Evolutionary conservation across 768 basidiomycete species (phyloP).

Genomic region (Agaricus sinodeliciosus): DNA sequence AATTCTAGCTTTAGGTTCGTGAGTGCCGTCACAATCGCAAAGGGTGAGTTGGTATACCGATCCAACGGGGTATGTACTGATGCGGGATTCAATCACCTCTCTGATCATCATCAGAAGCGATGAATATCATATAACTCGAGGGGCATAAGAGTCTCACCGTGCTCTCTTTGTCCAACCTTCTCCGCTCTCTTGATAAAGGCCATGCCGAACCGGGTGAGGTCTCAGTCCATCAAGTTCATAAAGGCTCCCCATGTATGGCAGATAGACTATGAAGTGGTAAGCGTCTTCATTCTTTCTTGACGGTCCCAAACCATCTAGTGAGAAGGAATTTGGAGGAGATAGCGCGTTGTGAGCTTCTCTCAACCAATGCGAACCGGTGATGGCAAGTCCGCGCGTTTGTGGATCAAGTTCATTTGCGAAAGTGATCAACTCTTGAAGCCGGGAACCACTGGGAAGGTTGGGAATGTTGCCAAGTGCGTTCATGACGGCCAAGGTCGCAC

Average conservation of each 20-base stretch:
- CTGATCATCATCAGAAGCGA: conserved; percentile 28
- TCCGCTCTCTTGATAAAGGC: conserved; percentile 54
- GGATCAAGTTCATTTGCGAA: conserved; percentile 88
- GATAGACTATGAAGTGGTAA: conserved; percentile 94
- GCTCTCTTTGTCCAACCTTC: conserved; percentile 85
- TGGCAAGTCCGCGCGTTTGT: conserved; percentile 72
- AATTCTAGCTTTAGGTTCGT: conserved; percentile 66
- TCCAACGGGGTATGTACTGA: conserved; percentile 84
- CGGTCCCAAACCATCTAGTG: conserved; percentile 75
- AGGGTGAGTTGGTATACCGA: conserved; percentile 50
- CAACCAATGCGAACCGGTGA: conserved; percentile 78
- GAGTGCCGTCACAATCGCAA: not conserved
- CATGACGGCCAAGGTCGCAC: conserved; percentile 90
- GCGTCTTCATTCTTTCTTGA: conserved; percentile 71
- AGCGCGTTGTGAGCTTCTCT: conserved; percentile 88
- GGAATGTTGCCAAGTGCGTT: conserved; percentile 86
- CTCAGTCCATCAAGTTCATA: conserved; percentile 96
- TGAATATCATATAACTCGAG: conserved; percentile 15
- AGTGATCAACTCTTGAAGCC: conserved; percentile 64
- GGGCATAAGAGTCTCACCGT: conserved; percentile 37
- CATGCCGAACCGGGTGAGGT: conserved; percentile 72
- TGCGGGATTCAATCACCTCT: conserved; percentile 81
- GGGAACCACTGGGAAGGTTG: conserved; percentile 51
- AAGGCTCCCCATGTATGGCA: conserved; percentile 75
- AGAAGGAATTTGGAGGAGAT: conserved; percentile 84